Evolutionary conservation across 306 rosid species (phyloP), one percentile per base, ranked within the genome.

Genomic region (Albizia julibrissin): DNA sequence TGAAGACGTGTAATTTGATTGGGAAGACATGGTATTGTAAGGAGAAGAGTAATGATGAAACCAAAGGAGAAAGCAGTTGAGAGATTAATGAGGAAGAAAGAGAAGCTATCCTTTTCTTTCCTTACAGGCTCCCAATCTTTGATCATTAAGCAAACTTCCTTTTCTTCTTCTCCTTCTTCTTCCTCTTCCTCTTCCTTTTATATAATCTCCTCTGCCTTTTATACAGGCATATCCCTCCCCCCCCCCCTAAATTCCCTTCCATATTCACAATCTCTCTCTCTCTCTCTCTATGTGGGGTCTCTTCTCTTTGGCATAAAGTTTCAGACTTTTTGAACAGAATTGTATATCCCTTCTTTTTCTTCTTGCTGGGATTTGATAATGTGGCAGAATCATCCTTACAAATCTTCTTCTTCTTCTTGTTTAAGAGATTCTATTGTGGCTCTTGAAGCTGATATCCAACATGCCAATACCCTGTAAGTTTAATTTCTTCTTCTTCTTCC

Each of bases 381-480:
- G 97, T 76, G 91, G 92, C 92, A 83, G 69, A 79, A 82, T 62
- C 92, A 81, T 64, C 75, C 81, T 72, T 77, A 58, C 67, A 72
- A 79, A 33, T 69, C 73, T 19, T 66, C 71, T 68, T 68, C 72
- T 9, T 21, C 52, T 69, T 69, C 89, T 70, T 86, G 87, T 74
- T 92, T 52, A 68, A 85, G 78, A 89, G 92, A 89, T 76, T 92
- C 93, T 79, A 73, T 92, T 72, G 84, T 89, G 81, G 86, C 93
- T 59, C 91, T 92, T 52, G 91, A 92, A 91, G 92, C 88, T 73
- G 90, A 92, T 81, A 88, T 92, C 22, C 89, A 85, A 47, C 92
- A 88, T 85, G 95, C 95, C 83, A 91, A 91, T 78, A 78, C 71
- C 84, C 62, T 91, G 97, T 91, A 84, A 92, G 94, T 27, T 13